Conservation (phyloP, 768 basidiomycete species). For the Punctularia strigosozonata region DNA sequence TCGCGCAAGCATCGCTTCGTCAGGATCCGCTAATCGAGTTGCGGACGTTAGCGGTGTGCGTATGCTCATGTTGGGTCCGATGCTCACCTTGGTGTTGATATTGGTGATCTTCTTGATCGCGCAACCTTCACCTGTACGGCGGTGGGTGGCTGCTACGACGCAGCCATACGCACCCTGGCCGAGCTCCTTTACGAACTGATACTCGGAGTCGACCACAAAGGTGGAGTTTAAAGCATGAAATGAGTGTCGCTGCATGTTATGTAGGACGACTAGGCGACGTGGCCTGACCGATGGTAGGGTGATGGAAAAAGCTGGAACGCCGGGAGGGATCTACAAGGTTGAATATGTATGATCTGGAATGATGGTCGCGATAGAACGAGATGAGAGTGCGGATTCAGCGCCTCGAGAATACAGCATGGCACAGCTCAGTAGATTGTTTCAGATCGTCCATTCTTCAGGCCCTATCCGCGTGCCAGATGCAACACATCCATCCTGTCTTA, state of each 20-base stretch:
- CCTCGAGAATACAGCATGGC: too few species aligned
- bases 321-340: too few species aligned
- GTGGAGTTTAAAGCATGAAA: conserved; percentile 80
- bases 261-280: conserved; percentile 6
- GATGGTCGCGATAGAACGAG: too few species aligned
- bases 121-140: conserved; percentile 74
- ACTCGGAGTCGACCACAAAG: conserved; percentile 82
- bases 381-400: too few species aligned
- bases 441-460: too few species aligned
- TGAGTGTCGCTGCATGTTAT: conserved; percentile 56
- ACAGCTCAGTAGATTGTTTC: too few species aligned
- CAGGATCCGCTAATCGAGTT: conserved; percentile 59
- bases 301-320: too few species aligned
- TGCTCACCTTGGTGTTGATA: conserved; percentile 73
- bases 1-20: conserved; percentile 95
- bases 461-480: too few species aligned
- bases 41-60: background rate
- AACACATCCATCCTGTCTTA: too few species aligned
- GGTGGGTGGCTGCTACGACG: conserved; percentile 79
- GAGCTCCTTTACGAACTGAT: conserved; percentile 93
- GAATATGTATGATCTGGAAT: too few species aligned
- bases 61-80: background rate
- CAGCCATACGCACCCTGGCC: conserved; percentile 94
- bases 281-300: too few species aligned
- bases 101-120: conserved; percentile 97